A percentile compares a stretch with the other conserved stretches of the same genome.
Evolutionary conservation across 2,329 filamentous ascomycete genomes (phyloP).

Genomic region (Pochonia chlamydosporia): DNA sequence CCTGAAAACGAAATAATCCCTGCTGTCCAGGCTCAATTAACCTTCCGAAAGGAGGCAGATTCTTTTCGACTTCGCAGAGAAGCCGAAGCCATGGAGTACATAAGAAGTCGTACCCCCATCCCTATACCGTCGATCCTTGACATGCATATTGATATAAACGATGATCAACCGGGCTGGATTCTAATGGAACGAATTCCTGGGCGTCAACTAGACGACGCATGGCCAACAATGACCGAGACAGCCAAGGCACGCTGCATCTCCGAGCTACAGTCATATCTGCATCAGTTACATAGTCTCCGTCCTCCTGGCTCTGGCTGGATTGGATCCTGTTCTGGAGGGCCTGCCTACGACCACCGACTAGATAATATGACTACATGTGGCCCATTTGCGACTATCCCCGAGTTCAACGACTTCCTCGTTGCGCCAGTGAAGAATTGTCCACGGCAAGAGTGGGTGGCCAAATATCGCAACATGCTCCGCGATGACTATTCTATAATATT

Average conservation of each 20-base stretch:
- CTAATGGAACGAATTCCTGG: not conserved
- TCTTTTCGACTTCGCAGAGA: not conserved
- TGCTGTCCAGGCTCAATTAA: not conserved
- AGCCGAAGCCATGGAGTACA: not conserved
- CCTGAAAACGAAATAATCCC: not conserved
- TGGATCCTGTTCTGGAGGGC: conserved; percentile 10
- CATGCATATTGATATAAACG: not conserved
- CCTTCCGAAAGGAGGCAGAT: not conserved
- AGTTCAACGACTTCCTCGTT: conserved; percentile 12
- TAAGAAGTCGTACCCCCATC: not conserved
- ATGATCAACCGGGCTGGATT: not conserved
- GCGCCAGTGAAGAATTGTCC: conserved; percentile 9
- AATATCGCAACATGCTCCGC: conserved; percentile 4
- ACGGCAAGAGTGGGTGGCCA: conserved; percentile 9
- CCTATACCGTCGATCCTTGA: not conserved
- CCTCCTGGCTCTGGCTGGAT: not conserved
- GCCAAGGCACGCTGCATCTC: not conserved
- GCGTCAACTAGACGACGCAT: not conserved
- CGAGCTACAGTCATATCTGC: not conserved
- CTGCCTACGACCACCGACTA: conserved; percentile 9
- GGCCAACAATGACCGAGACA: not conserved
- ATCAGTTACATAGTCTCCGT: not conserved
- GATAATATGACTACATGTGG: conserved; percentile 8
- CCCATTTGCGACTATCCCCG: conserved; percentile 10
- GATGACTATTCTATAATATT: conserved; percentile 11